These are phyloP conservation scores for Pichia cabralensis DNA, from an alignment of 805 yeast species.

Conservation along the genomic window DNA sequence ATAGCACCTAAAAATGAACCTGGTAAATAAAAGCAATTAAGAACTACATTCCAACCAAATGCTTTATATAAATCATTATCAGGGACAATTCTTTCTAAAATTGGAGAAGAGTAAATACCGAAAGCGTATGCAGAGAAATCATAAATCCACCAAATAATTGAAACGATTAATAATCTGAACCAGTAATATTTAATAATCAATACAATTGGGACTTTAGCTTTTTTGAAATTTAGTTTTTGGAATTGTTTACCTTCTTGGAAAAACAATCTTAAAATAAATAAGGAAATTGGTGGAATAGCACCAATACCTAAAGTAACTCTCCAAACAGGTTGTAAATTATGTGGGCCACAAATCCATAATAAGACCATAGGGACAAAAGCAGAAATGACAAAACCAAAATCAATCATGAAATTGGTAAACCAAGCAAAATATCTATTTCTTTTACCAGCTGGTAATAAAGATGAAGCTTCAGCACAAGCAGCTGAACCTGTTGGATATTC, in stretches of 20 bases:
- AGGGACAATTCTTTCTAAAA: constrained; percentile 49
- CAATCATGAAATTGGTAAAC: constrained; percentile 87
- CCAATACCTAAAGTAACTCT: constrained; percentile 85
- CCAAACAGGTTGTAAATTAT: constrained; percentile 79
- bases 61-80: constrained; percentile 56
- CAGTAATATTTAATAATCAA: constrained; percentile 71
- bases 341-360: constrained; percentile 67
- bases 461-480: constrained; percentile 87
- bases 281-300: constrained; percentile 73
- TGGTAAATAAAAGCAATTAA: constrained; percentile 81
- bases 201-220: constrained; percentile 54
- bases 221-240: constrained; percentile 58
- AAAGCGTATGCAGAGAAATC: constrained; percentile 84
- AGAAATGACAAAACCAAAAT: constrained; percentile 72
- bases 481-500: constrained; percentile 93
- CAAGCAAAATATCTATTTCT: constrained; percentile 84
- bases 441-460: constrained; percentile 64
- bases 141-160: constrained; percentile 83
- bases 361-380: constrained; percentile 81
- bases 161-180: constrained; percentile 62
- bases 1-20: constrained; percentile 86
- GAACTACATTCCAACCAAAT: constrained; percentile 88
- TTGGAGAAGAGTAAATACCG: constrained; percentile 72
- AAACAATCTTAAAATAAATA: constrained; percentile 68
- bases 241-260: constrained; percentile 68